Conservation (phyloP, 306 rosid genomes). For the Vicia sativa region DNA sequence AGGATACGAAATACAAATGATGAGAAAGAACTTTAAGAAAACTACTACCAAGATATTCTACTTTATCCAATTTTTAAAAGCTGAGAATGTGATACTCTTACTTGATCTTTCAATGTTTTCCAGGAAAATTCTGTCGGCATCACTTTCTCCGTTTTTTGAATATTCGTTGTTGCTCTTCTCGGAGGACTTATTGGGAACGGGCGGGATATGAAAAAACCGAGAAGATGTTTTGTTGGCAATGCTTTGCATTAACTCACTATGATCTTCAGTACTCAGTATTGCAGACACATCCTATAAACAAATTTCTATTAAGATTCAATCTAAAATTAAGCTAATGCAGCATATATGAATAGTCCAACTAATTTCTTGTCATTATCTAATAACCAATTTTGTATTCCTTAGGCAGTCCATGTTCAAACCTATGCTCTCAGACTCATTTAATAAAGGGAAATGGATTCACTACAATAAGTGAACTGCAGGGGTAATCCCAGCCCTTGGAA, state of each 20-base stretch:
- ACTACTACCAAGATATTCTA: conserved; percentile 10
- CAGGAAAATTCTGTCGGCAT: conserved; percentile 45
- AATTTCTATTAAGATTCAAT: conserved; percentile 22
- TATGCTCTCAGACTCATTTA: no score
- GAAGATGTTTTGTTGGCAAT: conserved; percentile 73
- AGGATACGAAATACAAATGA: conserved; percentile 35
- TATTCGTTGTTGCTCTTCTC: conserved; percentile 9
- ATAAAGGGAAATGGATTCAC: no score
- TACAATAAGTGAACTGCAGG: no score
- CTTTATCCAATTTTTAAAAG: conserved; percentile 27
- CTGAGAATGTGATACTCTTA: conserved; percentile 44
- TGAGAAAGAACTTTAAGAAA: conserved; percentile 27
- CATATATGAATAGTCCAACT: conserved; percentile 17
- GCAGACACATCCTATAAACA: conserved; percentile 73
- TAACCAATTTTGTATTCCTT: no score
- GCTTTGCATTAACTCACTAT: conserved; percentile 69
- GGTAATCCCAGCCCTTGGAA: no score
- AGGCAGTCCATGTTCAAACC: no score
- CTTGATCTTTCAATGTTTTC: conserved; percentile 48
- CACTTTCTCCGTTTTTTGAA: conserved; percentile 48
- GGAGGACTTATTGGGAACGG: conserved; percentile 49
- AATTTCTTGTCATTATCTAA: conserved; percentile 10
- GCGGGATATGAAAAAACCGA: conserved; percentile 67
- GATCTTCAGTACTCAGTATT: conserved; percentile 88
- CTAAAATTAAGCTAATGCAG: conserved; percentile 20